Conservation (phyloP, 495 filamentous ascomycete genomes). For the Annulohypoxylon bovei region DNA sequence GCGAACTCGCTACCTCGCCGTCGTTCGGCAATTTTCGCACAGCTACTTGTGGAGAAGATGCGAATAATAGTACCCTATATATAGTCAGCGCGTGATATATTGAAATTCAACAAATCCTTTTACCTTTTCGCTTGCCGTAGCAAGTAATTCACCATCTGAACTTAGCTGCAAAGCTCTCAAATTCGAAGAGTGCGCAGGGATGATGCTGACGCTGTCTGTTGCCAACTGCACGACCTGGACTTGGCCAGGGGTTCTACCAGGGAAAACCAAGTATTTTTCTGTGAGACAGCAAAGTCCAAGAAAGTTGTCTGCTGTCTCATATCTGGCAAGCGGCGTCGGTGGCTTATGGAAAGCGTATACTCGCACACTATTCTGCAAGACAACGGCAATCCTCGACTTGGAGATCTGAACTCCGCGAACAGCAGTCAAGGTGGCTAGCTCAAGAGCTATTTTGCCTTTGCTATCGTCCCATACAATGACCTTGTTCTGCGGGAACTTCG, state of each 20-base stretch:
- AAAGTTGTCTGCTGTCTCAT: slow-evolving; percentile 89
- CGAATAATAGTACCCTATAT: slow-evolving; percentile 85
- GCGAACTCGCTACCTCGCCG: slow-evolving; percentile 90
- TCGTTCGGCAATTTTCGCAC: slow-evolving; percentile 81
- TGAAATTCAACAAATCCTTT: neutral
- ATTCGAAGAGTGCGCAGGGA: slow-evolving; percentile 85
- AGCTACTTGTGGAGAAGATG: slow-evolving; percentile 79
- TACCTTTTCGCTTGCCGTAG: slow-evolving; percentile 90
- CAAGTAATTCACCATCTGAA: slow-evolving; percentile 80
- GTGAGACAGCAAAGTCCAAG: slow-evolving; percentile 83
- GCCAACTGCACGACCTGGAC: slow-evolving; percentile 88
- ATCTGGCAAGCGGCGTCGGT: slow-evolving; percentile 75
- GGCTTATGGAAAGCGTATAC: slow-evolving; percentile 82
- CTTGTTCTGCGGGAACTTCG: slow-evolving; percentile 90
- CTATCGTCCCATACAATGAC: slow-evolving; percentile 94
- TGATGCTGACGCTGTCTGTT: slow-evolving; percentile 88
- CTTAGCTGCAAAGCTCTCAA: slow-evolving; percentile 84
- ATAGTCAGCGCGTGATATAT: neutral
- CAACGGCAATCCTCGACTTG: slow-evolving; percentile 80
- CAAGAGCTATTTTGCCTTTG: slow-evolving; percentile 76
- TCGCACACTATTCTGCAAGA: slow-evolving; percentile 82
- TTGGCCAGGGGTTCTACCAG: slow-evolving; percentile 84
- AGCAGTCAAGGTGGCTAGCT: slow-evolving; percentile 63
- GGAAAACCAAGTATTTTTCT: slow-evolving; percentile 77
- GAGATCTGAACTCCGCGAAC: slow-evolving; percentile 83